phyloP scores from a whole-genome alignment of 176 grass and related monocot species.

The Puccinellia tenuiflora region DNA sequence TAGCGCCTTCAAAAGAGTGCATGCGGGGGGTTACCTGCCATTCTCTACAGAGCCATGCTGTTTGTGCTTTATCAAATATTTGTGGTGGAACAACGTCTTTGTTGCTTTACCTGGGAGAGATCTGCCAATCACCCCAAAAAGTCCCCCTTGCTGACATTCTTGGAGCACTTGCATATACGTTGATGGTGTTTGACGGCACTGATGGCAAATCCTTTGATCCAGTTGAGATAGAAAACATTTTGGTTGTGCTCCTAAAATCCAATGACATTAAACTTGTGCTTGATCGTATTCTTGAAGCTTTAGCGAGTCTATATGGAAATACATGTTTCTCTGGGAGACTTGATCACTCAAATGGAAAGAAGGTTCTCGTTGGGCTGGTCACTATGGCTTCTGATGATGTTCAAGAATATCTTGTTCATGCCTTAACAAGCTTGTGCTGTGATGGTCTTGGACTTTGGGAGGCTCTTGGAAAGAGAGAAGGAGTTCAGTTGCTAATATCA shows the following conservation, averaged over 20 bases:
- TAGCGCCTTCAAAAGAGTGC: slow-evolving; percentile 92
- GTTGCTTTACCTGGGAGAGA: slow-evolving; percentile 81
- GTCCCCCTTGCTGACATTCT: slow-evolving; percentile 70
- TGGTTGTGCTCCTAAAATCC: slow-evolving; percentile 69
- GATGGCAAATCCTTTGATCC: slow-evolving; percentile 80
- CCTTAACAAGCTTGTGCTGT: slow-evolving; percentile 66
- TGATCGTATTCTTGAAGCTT: slow-evolving; percentile 89
- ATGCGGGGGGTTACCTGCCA: slow-evolving; percentile 82
- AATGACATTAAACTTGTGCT: slow-evolving; percentile 58
- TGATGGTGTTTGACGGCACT: slow-evolving; percentile 84
- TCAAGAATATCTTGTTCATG: slow-evolving; percentile 68
- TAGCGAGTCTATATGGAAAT: slow-evolving; percentile 88
- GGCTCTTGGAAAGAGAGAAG: slow-evolving; percentile 88
- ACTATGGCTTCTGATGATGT: slow-evolving; percentile 87
- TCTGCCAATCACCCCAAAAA: slow-evolving; percentile 51
- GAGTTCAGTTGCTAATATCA: slow-evolving; percentile 89
- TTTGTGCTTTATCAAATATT: slow-evolving; percentile 86
- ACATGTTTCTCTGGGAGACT: slow-evolving; percentile 43
- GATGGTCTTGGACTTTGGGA: slow-evolving; percentile 66
- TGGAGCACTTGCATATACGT: slow-evolving; percentile 87
- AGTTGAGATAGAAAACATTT: slow-evolving; percentile 71
- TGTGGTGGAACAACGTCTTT: slow-evolving; percentile 79
- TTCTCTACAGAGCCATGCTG: slow-evolving; percentile 77
- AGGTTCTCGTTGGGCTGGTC: slow-evolving; percentile 69
- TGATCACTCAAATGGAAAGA: slow-evolving; percentile 72